Conservation (phyloP, 2,329 filamentous ascomycete species). For the Monosporascus sp. region DNA sequence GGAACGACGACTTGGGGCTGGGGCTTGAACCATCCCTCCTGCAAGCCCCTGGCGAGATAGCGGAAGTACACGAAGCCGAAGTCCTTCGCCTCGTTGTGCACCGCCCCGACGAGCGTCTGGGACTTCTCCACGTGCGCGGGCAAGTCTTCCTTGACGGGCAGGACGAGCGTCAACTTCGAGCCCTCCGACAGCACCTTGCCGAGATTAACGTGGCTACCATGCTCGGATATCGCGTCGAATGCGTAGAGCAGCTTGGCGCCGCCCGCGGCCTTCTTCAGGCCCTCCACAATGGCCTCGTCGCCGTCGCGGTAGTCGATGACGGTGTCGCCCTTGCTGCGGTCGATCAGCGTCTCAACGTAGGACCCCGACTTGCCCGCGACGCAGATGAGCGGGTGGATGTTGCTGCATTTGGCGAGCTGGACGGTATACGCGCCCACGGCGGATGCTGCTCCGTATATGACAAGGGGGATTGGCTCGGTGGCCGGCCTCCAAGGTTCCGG, state of each 20-base stretch:
- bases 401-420: constrained; percentile 47
- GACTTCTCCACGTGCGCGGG: constrained; percentile 15
- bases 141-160: constrained; percentile 26
- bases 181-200: constrained; percentile 34
- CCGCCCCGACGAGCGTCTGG: constrained; percentile 15
- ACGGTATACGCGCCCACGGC: constrained; percentile 54
- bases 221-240: constrained; percentile 53
- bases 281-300: constrained; percentile 42
- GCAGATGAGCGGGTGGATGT: constrained; percentile 57
- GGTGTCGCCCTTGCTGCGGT: constrained; percentile 47
- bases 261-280: constrained; percentile 33
- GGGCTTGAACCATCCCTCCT: constrained; percentile 34
- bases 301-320: constrained; percentile 57
- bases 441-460: constrained; percentile 50
- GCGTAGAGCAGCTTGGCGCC: constrained; percentile 41
- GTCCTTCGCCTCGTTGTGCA: constrained; percentile 18
- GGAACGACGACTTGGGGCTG: constrained; percentile 31
- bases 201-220: constrained; percentile 41
- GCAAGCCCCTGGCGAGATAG: constrained; percentile 28
- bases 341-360: constrained; percentile 48
- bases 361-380: constrained; percentile 48
- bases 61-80: constrained; percentile 30
- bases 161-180: constrained; percentile 33
- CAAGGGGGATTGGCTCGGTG: constrained; percentile 24
- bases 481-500: constrained; percentile 43